Evolutionary conservation across 495 filamentous ascomycete genomes (phyloP).

Genomic region (Aspergillus funiculosus): DNA sequence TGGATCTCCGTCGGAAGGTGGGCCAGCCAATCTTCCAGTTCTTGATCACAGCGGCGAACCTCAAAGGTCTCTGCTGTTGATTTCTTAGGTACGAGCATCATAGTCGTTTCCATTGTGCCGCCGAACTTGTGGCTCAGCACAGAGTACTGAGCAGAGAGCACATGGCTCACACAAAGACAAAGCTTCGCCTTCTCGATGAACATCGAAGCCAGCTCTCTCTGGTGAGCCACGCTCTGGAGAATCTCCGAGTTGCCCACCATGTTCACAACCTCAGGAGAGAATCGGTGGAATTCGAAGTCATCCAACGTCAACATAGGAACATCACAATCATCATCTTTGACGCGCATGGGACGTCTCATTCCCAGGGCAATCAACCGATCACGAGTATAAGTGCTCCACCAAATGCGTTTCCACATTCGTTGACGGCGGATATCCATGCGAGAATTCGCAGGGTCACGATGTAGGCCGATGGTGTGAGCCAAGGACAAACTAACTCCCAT

Average conservation of each 20-base stretch:
- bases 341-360: slow-evolving; percentile 81
- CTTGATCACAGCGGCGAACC: slow-evolving; percentile 65
- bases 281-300: slow-evolving; percentile 72
- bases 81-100: slow-evolving; percentile 88
- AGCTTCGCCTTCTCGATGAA: slow-evolving; percentile 89
- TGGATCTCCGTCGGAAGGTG: slow-evolving; percentile 62
- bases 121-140: slow-evolving; percentile 75
- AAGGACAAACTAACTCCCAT: slow-evolving; percentile 82
- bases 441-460: slow-evolving; percentile 71
- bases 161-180: slow-evolving; percentile 77
- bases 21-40: slow-evolving; percentile 66
- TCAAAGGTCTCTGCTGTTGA: slow-evolving; percentile 67
- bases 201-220: slow-evolving; percentile 72
- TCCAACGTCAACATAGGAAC: slow-evolving; percentile 78
- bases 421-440: slow-evolving; percentile 65
- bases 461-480: slow-evolving; percentile 76
- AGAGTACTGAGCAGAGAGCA: slow-evolving; percentile 83
- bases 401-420: slow-evolving; percentile 82
- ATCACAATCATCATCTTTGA: slow-evolving; percentile 85
- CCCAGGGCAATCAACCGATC: slow-evolving; percentile 83
- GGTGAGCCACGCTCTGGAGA: slow-evolving; percentile 56
- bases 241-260: slow-evolving; percentile 63
- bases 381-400: slow-evolving; percentile 92
- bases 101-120: slow-evolving; percentile 69
- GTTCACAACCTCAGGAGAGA: slow-evolving; percentile 57